phyloP scores from a whole-genome alignment of 2,329 filamentous ascomycete genomes.

The Pestalotiopsis fici region DNA sequence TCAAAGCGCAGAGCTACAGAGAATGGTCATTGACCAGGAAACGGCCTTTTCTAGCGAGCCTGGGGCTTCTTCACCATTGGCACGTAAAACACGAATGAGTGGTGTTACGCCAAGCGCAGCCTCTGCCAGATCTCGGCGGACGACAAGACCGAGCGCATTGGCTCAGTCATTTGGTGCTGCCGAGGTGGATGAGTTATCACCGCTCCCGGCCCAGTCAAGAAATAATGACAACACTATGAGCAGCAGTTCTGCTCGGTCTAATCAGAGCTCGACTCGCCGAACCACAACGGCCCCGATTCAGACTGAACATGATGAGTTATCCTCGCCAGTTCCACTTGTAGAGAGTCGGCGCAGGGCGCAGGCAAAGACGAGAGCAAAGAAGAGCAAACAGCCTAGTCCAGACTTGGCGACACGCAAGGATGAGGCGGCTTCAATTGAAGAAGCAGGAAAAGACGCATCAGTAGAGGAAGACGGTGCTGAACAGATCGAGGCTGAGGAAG shows the following conservation, averaged over 20 bases:
- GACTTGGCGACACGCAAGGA: conserved; percentile 23
- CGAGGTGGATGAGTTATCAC: conserved; percentile 20
- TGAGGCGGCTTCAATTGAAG: conserved; percentile 16
- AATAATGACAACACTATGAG: conserved; percentile 19
- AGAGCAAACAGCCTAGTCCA: not conserved
- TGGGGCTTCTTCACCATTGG: conserved; percentile 44
- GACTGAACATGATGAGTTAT: conserved; percentile 19
- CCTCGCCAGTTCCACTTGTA: conserved; percentile 22
- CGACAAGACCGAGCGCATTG: conserved; percentile 17
- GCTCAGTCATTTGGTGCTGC: conserved; percentile 13
- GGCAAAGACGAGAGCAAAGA: conserved; percentile 6
- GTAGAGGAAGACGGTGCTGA: conserved; percentile 14
- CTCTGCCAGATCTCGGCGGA: conserved; percentile 31
- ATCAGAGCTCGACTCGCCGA: conserved; percentile 20
- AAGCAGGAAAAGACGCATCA: not conserved
- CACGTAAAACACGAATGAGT: conserved; percentile 39
- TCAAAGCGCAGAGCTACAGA: conserved; percentile 44
- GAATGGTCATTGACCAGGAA: conserved; percentile 34
- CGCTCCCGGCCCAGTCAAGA: conserved; percentile 16
- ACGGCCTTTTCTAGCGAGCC: conserved; percentile 25
- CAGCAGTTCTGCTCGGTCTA: conserved; percentile 23
- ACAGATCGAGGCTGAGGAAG: conserved; percentile 20
- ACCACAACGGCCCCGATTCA: conserved; percentile 17
- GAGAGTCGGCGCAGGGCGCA: conserved; percentile 12
- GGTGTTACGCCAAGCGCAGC: conserved; percentile 23